These are phyloP conservation scores for Urochloa ruziziensis DNA, from an alignment of 176 grass and related monocot genomes.

Conservation along the genomic window DNA sequence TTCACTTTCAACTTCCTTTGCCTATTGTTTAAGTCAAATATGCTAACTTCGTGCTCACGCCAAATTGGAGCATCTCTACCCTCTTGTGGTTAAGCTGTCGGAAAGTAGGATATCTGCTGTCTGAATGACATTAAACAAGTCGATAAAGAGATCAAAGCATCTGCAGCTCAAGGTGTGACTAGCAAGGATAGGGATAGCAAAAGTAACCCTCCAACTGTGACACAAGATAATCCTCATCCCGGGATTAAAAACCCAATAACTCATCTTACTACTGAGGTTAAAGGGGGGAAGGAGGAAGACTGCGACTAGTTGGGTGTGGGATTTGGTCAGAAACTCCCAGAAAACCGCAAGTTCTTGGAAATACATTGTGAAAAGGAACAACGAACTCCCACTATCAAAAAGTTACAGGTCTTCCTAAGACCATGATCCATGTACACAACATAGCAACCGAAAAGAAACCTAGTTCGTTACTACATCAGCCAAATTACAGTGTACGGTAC, in stretches of 20 bases:
- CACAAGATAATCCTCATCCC: not conserved
- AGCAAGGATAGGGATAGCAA: not conserved
- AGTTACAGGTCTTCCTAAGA: not conserved
- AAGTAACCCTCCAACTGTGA: not conserved
- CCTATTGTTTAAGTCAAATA: slow-evolving; percentile 22
- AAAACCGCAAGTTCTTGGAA: not conserved
- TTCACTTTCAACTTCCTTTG: slow-evolving; percentile 10
- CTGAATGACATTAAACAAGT: not conserved
- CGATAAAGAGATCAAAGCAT: not conserved
- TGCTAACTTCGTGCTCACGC: slow-evolving; percentile 35
- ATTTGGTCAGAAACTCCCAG: not conserved
- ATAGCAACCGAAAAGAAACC: no score
- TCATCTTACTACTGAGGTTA: not conserved
- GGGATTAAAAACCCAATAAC: not conserved
- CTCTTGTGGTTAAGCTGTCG: not conserved
- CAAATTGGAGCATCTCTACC: not conserved
- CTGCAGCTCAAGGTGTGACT: not conserved
- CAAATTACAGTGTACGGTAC: no score
- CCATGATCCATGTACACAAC: no score
- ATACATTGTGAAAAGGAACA: not conserved
- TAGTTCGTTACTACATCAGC: no score
- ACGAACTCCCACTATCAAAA: not conserved
- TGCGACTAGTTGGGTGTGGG: no score
- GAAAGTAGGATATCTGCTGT: no score
- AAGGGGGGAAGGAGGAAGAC: not conserved